phyloP scores from a whole-genome alignment of 306 rosid genomes.

The Malus sylvestris region DNA sequence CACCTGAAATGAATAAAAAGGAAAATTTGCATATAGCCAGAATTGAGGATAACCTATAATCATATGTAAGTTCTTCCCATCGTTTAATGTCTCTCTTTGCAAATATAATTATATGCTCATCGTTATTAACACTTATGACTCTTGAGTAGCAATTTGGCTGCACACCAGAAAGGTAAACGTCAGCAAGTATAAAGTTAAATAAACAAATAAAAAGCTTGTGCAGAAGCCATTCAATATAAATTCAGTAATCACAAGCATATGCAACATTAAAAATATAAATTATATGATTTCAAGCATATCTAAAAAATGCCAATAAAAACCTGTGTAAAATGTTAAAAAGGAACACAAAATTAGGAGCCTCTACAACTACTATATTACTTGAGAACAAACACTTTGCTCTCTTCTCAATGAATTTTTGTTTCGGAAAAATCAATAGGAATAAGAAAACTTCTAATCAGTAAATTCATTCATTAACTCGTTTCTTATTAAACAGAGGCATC shows the following conservation, averaged over 20 bases:
- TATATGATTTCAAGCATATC: neutral
- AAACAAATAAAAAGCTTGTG: neutral
- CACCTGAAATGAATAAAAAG: conserved; percentile 7
- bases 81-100: conserved; percentile 95
- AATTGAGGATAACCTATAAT: conserved; percentile 62
- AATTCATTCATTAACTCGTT: neutral
- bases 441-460: neutral
- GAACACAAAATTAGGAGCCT: neutral
- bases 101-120: conserved; percentile 91
- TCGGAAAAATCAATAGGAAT: neutral
- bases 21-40: conserved; percentile 5
- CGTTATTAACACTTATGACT: conserved; percentile 78
- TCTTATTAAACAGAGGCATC: neutral
- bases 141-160: conserved; percentile 99
- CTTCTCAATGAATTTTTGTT: neutral
- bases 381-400: neutral
- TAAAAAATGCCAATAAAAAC: neutral
- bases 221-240: neutral
- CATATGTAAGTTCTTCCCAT: conserved; percentile 99
- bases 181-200: conserved; percentile 9
- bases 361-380: neutral
- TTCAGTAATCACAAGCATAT: neutral
- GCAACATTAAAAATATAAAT: neutral
- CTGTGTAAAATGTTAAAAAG: neutral
- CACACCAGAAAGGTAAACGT: conserved; percentile 23